A percentile compares a stretch with the other conserved stretches of the same genome.
Evolutionary conservation across 768 basidiomycete species (phyloP).

Genomic region (Tulasnella sp.): DNA sequence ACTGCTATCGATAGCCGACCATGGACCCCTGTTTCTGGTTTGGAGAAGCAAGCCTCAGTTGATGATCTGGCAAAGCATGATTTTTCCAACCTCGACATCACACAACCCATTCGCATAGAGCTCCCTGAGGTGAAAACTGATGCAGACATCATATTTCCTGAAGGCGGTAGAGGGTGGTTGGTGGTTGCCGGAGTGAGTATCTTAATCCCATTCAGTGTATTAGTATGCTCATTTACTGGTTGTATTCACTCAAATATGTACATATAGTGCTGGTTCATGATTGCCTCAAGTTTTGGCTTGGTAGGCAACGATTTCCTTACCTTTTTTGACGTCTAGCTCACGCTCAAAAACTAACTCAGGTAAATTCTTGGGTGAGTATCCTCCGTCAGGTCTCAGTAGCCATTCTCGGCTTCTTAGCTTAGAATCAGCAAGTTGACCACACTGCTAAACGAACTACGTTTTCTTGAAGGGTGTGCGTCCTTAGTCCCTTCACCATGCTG

Average conservation of each 20-base stretch:
- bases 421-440: background rate
- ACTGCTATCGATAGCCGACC: too few species aligned
- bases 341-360: background rate
- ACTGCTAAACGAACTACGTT: background rate
- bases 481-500: background rate
- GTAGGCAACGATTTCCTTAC: background rate
- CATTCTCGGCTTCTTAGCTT: background rate
- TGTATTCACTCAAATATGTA: background rate
- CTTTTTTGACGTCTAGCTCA: background rate
- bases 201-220: too few species aligned
- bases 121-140: too few species aligned
- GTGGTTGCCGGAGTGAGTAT: constrained; percentile 12
- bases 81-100: too few species aligned
- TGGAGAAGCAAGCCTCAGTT: too few species aligned
- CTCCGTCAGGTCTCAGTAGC: too few species aligned
- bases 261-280: background rate
- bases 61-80: too few species aligned
- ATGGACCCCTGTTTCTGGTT: too few species aligned
- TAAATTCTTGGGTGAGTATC: constrained; percentile 13
- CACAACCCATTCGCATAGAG: too few species aligned
- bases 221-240: background rate
- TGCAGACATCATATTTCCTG: too few species aligned
- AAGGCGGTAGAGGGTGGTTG: constrained; percentile 11
- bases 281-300: constrained; percentile 6
- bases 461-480: constrained; percentile 1